Evolutionary conservation across 352 stramenopile genomes (phyloP), one percentile per base, ranked within the genome.

Genomic region (Pythium rishiriense): DNA sequence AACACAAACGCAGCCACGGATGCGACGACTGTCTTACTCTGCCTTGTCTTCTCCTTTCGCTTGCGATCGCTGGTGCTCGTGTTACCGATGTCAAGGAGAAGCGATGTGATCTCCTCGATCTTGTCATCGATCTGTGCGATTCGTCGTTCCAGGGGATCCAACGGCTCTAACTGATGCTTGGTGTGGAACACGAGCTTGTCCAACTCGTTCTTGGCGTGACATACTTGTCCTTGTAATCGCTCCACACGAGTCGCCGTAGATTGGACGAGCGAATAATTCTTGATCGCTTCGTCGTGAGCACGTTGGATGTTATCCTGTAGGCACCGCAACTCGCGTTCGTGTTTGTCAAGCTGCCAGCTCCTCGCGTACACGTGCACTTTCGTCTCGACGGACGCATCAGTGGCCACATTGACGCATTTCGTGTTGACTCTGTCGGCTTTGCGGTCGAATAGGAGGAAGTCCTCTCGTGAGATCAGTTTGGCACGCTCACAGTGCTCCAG

Each of bases 401-500:
- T n/a, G 21, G 57, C 46, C 57, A 31, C 49, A 8, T 42, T 33
- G 11, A 35, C 46, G 25, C 25, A 57, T 24, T 64, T 33, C 2
- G 33, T 57, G 33, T 64, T 64, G 33, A 37, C 46, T 17, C 49
- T 64, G 17, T 64, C 57, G 22, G 57, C 57, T 5, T 43, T 25
- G 2, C 57, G 45, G 22, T 73, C 62, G 45, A 71, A 69, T 28
- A 70, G 45, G 2, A 76, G 26, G 17, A 68, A 37, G 33, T 78
- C 74, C 11, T 24, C 49, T 11, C 22, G 45, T 2, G 56, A 19
- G 1, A 74, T 1, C 4, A 69, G 52, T 25, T 35, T 39, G 25
- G 63, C 46, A 10, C 68, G 55, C 19, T 68, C 51, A 15, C 68
- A 78, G 29, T 69, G 62, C 26, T 73, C 31, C 28, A 80, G 58